Conservation (phyloP, 768 basidiomycete species). For the Pulveroboletus sp. region DNA sequence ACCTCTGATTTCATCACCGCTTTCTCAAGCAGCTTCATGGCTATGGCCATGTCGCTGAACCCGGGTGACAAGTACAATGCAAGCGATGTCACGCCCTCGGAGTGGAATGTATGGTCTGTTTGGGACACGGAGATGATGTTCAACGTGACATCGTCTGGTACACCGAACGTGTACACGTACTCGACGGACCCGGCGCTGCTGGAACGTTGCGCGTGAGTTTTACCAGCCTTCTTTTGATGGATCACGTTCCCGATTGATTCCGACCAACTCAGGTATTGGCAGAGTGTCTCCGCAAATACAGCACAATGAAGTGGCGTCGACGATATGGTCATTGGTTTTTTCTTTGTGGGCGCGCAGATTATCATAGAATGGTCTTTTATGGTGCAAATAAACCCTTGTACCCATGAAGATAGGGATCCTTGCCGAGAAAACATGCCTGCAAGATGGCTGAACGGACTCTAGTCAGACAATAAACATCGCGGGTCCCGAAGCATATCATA, state of each 20-base stretch:
- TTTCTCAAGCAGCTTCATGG: constrained; percentile 4
- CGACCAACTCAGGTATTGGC: constrained; percentile 3
- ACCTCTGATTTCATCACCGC: constrained; percentile 5
- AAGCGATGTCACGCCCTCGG: background rate
- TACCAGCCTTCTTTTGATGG: background rate
- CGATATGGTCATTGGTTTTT: too few relatives aligned
- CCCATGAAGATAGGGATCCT: too few relatives aligned
- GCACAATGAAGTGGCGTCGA: too few relatives aligned
- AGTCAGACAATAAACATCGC: too few relatives aligned
- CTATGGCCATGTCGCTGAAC: constrained; percentile 1
- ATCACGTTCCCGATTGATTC: background rate
- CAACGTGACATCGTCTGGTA: constrained; percentile 2
- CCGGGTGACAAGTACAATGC: background rate
- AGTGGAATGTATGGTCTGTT: background rate
- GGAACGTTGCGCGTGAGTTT: background rate
- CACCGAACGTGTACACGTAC: constrained; percentile 2
- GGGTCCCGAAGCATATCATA: constrained; percentile 7
- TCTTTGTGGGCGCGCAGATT: too few relatives aligned
- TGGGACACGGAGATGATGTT: constrained; percentile 5
- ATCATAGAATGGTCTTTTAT: too few relatives aligned
- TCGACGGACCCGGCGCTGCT: background rate
- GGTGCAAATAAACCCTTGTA: too few relatives aligned
- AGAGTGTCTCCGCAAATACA: background rate
- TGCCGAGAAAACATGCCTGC: too few relatives aligned
- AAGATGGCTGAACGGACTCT: too few relatives aligned